Evolutionary conservation across 306 rosid genomes (phyloP).

Genomic region (Senna tora): DNA sequence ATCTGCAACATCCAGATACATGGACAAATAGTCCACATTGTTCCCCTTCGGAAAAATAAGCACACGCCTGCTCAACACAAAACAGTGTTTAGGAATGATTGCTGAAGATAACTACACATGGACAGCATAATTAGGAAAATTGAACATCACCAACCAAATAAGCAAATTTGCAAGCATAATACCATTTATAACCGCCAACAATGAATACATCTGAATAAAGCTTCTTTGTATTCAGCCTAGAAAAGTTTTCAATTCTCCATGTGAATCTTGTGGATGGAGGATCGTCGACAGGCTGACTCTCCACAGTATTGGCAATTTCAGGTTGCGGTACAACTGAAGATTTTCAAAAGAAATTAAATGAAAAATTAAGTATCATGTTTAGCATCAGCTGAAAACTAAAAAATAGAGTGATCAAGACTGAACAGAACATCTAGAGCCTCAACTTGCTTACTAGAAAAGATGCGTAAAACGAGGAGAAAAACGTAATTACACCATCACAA

Average conservation of each 20-base stretch:
- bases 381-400: conserved; percentile 7
- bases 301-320: conserved; percentile 45
- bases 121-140: conserved; percentile 5
- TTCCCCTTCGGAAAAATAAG: conserved; percentile 92
- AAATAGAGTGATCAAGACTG: neutral
- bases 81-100: conserved; percentile 6
- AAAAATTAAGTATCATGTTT: conserved; percentile 27
- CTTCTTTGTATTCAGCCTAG: conserved; percentile 50
- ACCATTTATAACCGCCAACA: conserved; percentile 56
- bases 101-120: conserved; percentile 7
- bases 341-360: conserved; percentile 22
- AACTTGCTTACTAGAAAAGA: conserved; percentile 14
- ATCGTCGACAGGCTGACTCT: conserved; percentile 50
- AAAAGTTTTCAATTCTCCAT: conserved; percentile 54
- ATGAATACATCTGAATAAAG: conserved; percentile 47
- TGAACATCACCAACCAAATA: neutral
- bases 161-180: conserved; percentile 26
- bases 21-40: conserved; percentile 91
- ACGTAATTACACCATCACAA: conserved; percentile 19
- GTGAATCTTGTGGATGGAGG: conserved; percentile 48
- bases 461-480: neutral
- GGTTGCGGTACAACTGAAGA: conserved; percentile 52
- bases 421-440: conserved; percentile 24
- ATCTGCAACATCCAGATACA: conserved; percentile 96
- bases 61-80: conserved; percentile 66